Base-by-base conservation (phyloP, 2,329 filamentous ascomycete genomes). In the Malbranchea cinnamomea region DNA sequence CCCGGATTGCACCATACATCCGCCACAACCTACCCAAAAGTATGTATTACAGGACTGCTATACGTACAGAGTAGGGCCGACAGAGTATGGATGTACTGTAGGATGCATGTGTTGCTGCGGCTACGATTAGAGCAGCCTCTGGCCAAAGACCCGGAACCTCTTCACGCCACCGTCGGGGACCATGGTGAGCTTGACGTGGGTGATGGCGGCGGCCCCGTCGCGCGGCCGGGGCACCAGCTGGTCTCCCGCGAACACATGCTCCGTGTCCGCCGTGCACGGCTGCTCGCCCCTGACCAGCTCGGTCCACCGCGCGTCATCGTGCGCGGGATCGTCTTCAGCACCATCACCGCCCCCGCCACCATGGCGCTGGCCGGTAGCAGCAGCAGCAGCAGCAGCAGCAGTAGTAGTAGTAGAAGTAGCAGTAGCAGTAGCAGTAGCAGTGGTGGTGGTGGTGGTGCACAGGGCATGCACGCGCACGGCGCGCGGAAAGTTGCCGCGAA, bases 151-250 rank as follows among this genome's bases (percentile, higher is more conserved):
- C 26, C 83, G 71, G 41, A 94, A 68, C 40, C 85, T 65, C 71
- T 92, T 93, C 2, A 94, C 79, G 14, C 87, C 85, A 19, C 87
- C 85, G 54, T 95, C 85, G 0, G 87, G 87, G 42, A 93, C 82
- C 50, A 94, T 89, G 19, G 82, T 79, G 50, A 95, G 63, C 67
- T 92, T 94, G 13, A 85, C 74, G 57, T 89, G 84, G 8, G 78
- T 83, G 81, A 81, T 52, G 84, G 85, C 44, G 80, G 32, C 9
- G 33, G 37, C 5, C 26, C 41, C 6, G 39, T 41, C 27, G 59
- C n/a, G n/a, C n/a, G n/a, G n/a, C n/a, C n/a, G n/a, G n/a, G n/a
- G n/a, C n/a, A n/a, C n/a, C n/a, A n/a, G 41, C 25, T 52, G 50
- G 6, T 46, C 42, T 0, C 44, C 48, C 31, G 57, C 54, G 37